phyloP scores from a whole-genome alignment of 352 stramenopile species.

The Phytophthora capsici region DNA sequence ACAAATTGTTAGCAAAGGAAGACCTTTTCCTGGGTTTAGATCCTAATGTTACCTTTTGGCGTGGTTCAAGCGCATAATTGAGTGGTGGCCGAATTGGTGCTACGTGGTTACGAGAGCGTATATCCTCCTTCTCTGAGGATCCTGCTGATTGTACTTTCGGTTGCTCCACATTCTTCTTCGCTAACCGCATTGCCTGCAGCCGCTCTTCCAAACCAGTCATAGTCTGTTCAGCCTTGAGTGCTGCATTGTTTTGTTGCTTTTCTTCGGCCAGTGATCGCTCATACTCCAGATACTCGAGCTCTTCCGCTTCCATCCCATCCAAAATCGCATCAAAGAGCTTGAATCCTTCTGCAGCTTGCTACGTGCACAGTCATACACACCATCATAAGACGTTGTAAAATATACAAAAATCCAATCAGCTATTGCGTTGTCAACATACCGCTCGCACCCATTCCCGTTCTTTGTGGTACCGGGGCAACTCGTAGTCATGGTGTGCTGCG shows the following conservation, averaged over 20 bases:
- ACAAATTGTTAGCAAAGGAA: too few species aligned
- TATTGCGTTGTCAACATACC: constrained; percentile 37
- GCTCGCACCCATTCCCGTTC: constrained; percentile 71
- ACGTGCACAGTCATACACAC: constrained; percentile 5
- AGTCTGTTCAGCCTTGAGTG: constrained; percentile 9
- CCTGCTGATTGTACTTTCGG: constrained; percentile 21
- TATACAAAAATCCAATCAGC: not conserved
- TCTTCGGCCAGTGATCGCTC: constrained; percentile 43
- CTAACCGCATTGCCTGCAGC: constrained; percentile 57
- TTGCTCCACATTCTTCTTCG: constrained; percentile 33
- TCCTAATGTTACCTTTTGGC: constrained; percentile 30
- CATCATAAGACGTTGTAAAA: constrained; percentile 8
- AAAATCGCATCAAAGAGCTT: constrained; percentile 80
- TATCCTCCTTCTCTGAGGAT: constrained; percentile 22
- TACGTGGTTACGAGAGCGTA: constrained; percentile 1
- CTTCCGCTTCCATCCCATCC: constrained; percentile 78
- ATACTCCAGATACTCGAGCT: constrained; percentile 67
- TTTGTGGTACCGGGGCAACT: constrained; percentile 56
- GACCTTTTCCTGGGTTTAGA: not conserved
- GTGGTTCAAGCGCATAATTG: constrained; percentile 15
- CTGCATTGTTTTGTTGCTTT: constrained; percentile 28
- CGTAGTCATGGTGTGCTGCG: constrained; percentile 65
- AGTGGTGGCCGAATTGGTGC: constrained; percentile 1
- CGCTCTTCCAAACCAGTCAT: constrained; percentile 56
- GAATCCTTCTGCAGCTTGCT: constrained; percentile 73